Percentiles rank a stretch among this genome's conserved stretches.
Conservation (phyloP, 2,329 filamentous ascomycete species). For the Trichoderma breve region DNA sequence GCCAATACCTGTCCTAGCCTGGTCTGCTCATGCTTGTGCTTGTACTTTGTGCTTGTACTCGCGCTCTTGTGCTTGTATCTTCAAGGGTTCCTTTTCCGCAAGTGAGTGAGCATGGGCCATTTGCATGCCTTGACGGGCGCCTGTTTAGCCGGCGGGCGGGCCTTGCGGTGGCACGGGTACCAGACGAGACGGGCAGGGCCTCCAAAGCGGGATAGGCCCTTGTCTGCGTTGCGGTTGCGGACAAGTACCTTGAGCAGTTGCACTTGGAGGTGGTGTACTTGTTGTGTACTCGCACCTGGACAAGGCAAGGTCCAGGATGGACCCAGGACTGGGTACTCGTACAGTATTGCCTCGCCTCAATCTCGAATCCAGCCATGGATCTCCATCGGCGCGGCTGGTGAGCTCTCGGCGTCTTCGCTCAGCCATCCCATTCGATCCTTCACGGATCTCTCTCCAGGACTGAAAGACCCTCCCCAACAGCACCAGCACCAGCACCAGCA, state of each 20-base stretch:
- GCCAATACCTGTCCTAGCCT: neutral
- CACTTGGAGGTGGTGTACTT: neutral
- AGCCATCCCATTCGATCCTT: neutral
- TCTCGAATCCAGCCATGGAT: neutral
- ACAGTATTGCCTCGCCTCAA: neutral
- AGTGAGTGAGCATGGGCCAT: slow-evolving; percentile 5
- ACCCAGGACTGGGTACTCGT: neutral
- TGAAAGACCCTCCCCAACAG: neutral
- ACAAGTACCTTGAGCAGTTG: neutral
- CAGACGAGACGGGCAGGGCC: slow-evolving; percentile 1
- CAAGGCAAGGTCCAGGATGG: neutral
- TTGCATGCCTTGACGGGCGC: slow-evolving; percentile 15
- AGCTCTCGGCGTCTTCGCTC: neutral
- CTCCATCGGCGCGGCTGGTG: neutral
- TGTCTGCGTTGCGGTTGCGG: neutral
- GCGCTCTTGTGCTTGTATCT: neutral
- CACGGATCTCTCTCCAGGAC: neutral
- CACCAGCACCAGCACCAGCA: neutral
- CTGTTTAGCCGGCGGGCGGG: slow-evolving; percentile 20
- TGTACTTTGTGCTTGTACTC: neutral
- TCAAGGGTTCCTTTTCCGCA: neutral
- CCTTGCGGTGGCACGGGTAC: slow-evolving; percentile 16
- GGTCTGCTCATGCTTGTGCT: neutral
- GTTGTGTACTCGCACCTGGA: neutral
- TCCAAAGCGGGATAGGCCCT: neutral